Conservation (phyloP, 441 rosid genomes). For the Erysimum pusillum region DNA sequence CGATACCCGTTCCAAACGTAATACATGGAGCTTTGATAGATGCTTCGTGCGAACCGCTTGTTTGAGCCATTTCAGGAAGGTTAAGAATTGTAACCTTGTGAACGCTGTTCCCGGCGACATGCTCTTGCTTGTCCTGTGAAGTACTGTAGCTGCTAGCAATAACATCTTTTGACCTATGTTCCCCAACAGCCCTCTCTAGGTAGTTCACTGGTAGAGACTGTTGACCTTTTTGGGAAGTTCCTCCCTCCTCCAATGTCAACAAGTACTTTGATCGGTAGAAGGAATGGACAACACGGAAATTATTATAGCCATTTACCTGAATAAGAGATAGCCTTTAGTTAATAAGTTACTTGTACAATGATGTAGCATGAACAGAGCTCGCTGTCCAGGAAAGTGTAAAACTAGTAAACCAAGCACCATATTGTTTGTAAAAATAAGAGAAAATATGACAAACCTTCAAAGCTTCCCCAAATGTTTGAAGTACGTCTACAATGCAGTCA, state of each 20-base stretch:
- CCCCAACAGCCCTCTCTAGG: conserved; percentile 49
- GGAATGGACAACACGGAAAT: conserved; percentile 78
- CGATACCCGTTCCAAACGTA: conserved; percentile 41
- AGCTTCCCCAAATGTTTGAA: conserved; percentile 83
- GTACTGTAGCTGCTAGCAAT: conserved; percentile 44
- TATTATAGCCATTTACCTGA: conserved; percentile 58
- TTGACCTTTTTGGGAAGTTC: conserved; percentile 50
- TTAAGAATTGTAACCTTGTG: conserved; percentile 93
- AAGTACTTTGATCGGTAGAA: conserved; percentile 86
- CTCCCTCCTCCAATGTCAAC: conserved; percentile 54
- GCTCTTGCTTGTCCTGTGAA: conserved; percentile 37
- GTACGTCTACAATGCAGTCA: conserved; percentile 71
- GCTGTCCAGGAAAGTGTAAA: conserved; percentile 3
- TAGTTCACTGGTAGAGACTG: conserved; percentile 49
- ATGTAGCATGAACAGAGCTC: conserved; percentile 3
- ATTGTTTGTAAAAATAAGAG: conserved; percentile 15
- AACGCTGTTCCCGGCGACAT: conserved; percentile 49
- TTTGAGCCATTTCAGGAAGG: conserved; percentile 73
- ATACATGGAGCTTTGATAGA: conserved; percentile 40
- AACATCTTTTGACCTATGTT: conserved; percentile 49
- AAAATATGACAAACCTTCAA: conserved; percentile 69
- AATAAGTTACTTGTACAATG: conserved; percentile 14
- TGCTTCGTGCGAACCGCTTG: conserved; percentile 47
- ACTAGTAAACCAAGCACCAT: conserved; percentile 19
- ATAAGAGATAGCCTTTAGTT: conserved; percentile 13